Percentiles rank a stretch among this genome's conserved stretches.
Conservation (phyloP, 345 rosid species). For the Euclidium syriacum region DNA sequence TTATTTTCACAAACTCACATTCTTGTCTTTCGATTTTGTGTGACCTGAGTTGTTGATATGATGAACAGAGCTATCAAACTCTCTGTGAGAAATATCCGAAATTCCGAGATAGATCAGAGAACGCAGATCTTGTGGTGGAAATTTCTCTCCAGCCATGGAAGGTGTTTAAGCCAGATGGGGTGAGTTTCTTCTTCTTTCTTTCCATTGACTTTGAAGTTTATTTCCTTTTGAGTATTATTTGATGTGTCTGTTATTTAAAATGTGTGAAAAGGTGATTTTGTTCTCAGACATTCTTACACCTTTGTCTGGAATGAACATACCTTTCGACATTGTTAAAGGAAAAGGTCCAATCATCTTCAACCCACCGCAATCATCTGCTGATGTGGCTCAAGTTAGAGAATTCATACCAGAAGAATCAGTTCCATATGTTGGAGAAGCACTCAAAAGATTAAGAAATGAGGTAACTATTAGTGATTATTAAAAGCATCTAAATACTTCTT, state of each 20-base stretch:
- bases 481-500: neutral
- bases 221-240: neutral
- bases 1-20: neutral
- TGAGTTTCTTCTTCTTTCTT: constrained; percentile 25
- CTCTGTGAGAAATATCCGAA: constrained; percentile 88
- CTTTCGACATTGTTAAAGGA: constrained; percentile 93
- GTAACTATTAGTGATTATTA: constrained; percentile 27
- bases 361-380: constrained; percentile 65
- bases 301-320: constrained; percentile 98
- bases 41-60: neutral
- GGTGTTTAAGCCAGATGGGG: constrained; percentile 95
- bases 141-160: constrained; percentile 98
- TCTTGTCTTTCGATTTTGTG: neutral
- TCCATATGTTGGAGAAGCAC: constrained; percentile 95
- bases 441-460: constrained; percentile 79
- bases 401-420: constrained; percentile 81
- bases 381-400: constrained; percentile 76
- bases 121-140: constrained; percentile 91
- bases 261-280: constrained; percentile 66
- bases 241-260: constrained; percentile 1
- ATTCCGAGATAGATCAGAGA: constrained; percentile 94
- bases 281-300: constrained; percentile 98
- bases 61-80: constrained; percentile 71
- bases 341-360: constrained; percentile 89
- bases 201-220: neutral